Evolutionary conservation across 805 yeast species (phyloP).

Genomic region (Nakazawaea laoshanensis): DNA sequence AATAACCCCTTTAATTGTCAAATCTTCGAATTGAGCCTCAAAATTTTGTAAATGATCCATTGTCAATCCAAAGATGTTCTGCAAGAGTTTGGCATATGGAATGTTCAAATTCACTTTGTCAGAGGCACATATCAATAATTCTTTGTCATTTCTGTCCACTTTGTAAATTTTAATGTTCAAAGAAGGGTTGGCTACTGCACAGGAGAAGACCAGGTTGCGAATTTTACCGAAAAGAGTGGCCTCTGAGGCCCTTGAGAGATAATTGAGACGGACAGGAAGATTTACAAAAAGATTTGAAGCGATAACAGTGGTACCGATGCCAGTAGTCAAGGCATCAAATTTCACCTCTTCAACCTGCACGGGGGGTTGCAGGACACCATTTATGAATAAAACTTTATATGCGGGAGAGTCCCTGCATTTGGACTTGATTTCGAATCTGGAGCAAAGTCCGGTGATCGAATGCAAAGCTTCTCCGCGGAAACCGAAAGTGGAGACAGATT

Average conservation of each 20-base stretch:
- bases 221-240: slow-evolving; percentile 20
- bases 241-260: slow-evolving; percentile 16
- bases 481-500: slow-evolving; percentile 40
- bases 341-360: too few relatives aligned
- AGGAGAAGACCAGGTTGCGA: slow-evolving; percentile 20
- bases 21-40: slow-evolving; percentile 18
- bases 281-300: slow-evolving; percentile 31
- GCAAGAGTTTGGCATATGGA: slow-evolving; percentile 13
- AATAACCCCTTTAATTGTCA: slow-evolving; percentile 27
- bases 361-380: slow-evolving; percentile 11
- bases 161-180: slow-evolving; percentile 14
- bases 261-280: slow-evolving; percentile 33
- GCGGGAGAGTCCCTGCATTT: too few relatives aligned
- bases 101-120: slow-evolving; percentile 1
- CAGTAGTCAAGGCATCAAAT: background rate
- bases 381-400: slow-evolving; percentile 16
- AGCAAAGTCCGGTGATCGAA: slow-evolving; percentile 37
- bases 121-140: slow-evolving; percentile 2
- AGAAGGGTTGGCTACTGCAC: slow-evolving; percentile 19
- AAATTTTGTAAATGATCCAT: slow-evolving; percentile 19
- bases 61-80: slow-evolving; percentile 23
- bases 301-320: slow-evolving; percentile 29
- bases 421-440: too few relatives aligned
- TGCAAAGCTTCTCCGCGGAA: slow-evolving; percentile 68
- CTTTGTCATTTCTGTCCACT: background rate